Base-by-base conservation (phyloP, 306 rosid species). In the Fagus sylvatica region DNA sequence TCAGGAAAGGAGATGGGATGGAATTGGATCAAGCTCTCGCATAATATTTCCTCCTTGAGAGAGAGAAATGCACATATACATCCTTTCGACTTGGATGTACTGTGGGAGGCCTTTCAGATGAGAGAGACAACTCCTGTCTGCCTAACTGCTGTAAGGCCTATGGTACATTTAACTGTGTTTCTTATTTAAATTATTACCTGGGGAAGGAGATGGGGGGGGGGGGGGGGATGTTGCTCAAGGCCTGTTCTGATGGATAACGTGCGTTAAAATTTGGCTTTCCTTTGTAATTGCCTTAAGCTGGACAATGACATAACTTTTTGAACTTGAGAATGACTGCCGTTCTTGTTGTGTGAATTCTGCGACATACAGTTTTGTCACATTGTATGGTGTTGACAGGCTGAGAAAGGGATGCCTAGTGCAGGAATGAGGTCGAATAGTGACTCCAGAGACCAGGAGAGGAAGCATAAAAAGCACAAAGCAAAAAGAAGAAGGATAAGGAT, bases 1-100 rank as follows among this genome's bases (percentile, higher is more conserved):
- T 85, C 65, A 70, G 83, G 74, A 81, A 78, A 74, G 85, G 88
- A 54, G 79, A 85, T 22, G 83, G 83, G 64, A 77, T 81, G 85
- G 76, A 81, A 56, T 64, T 85, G 41, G 88, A 81, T 71, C 77
- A 85, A 85, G 55, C 85, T 81, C 7, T 5, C 71, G 53, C 70
- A 33, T 55, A 74, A 30, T 32, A 71, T 57, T 37, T 16, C 74
- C 40, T 39, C 46, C 75, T 8, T 3, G 55, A 75, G 76, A 72
- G 76, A 74, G 61, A 42, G 30, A 34, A 71, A 49, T 5, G 51
- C 79, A 7, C 37, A 15, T 11, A 53, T 78, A 71, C 75, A 51
- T 65, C 74, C 71, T 46, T 81, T 85, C 71, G 71, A 81, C 43
- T 33, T 85, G 16, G 76, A 69, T 49, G 16, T n/a, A 1, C 83